These are phyloP conservation scores for Rubia yunnanensis DNA, from an alignment of 257 asterid genomes.

Conservation along the genomic window DNA sequence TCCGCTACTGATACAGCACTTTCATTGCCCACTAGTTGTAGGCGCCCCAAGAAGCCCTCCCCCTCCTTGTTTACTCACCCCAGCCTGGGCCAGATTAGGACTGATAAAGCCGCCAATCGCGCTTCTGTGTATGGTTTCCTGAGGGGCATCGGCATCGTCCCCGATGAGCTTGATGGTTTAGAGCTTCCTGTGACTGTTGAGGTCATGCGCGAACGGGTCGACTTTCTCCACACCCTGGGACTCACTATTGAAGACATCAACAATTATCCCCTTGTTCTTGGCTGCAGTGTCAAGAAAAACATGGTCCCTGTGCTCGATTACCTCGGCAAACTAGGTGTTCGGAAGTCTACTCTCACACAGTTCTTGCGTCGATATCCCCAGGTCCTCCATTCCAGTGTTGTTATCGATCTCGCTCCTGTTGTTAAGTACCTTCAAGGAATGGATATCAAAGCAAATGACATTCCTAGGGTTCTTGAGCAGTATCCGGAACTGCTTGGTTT, in stretches of 20 bases:
- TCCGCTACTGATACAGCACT: conserved; percentile 40
- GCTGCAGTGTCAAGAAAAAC: conserved; percentile 96
- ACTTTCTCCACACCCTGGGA: conserved; percentile 88
- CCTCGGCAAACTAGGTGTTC: conserved; percentile 85
- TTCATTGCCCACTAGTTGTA: conserved; percentile 28
- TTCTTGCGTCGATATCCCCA: conserved; percentile 82
- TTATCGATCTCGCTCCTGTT: conserved; percentile 85
- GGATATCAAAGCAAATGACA: conserved; percentile 81
- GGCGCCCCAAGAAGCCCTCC: conserved; percentile 29
- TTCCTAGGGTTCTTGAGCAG: conserved; percentile 77
- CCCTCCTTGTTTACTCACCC: conserved; percentile 74
- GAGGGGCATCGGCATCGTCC: conserved; percentile 58
- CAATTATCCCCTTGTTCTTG: conserved; percentile 92
- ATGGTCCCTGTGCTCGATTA: conserved; percentile 95
- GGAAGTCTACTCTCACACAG: conserved; percentile 68
- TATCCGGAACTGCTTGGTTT: conserved; percentile 91
- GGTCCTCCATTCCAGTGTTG: conserved; percentile 96
- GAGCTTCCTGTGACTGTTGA: conserved; percentile 94
- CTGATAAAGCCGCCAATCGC: conserved; percentile 64
- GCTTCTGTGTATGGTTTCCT: conserved; percentile 73
- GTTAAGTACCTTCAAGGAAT: conserved; percentile 91
- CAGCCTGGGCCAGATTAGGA: conserved; percentile 69
- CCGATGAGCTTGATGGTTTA: conserved; percentile 92
- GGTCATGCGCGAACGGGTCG: conserved; percentile 86
- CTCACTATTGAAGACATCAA: conserved; percentile 82